Evolutionary conservation across 2,329 filamentous ascomycete genomes (phyloP).

Genomic region (Neonectria sp.): DNA sequence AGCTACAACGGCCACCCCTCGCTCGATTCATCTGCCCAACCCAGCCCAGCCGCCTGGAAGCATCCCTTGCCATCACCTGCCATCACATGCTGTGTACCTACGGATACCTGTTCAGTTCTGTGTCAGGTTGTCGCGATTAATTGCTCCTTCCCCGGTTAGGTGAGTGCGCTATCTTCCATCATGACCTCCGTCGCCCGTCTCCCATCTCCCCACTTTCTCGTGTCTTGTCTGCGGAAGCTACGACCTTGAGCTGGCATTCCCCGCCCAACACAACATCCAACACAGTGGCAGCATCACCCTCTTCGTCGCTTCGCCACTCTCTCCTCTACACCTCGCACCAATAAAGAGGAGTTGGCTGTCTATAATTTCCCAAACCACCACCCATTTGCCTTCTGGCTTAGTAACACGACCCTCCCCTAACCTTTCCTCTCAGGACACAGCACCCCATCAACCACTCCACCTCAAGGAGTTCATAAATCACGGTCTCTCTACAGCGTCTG

Average conservation of each 20-base stretch:
- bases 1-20: not conserved
- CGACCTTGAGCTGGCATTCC: slow-evolving; percentile 23
- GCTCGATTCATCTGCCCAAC: slow-evolving; percentile 8
- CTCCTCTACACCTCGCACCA: not conserved
- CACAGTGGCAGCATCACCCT: not conserved
- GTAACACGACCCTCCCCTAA: slow-evolving; percentile 8
- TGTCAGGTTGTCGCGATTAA: not conserved
- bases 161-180: slow-evolving; percentile 21
- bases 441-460: not conserved
- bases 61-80: not conserved
- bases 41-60: not conserved
- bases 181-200: slow-evolving; percentile 12
- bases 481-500: not conserved
- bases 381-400: not conserved
- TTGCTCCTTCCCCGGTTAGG: not conserved
- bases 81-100: too few species aligned
- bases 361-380: not conserved
- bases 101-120: not conserved
- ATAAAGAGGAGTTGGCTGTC: not conserved
- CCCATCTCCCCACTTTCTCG: slow-evolving; percentile 26
- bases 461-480: slow-evolving; percentile 12
- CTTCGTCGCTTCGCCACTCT: slow-evolving; percentile 11
- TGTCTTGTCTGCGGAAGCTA: slow-evolving; percentile 11
- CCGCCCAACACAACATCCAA: slow-evolving; percentile 16
- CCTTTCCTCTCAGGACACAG: slow-evolving; percentile 16